Evolutionary conservation across 805 yeast species (phyloP), one percentile per base, ranked within the genome.

Genomic region (Saccharomycopsis vini): DNA sequence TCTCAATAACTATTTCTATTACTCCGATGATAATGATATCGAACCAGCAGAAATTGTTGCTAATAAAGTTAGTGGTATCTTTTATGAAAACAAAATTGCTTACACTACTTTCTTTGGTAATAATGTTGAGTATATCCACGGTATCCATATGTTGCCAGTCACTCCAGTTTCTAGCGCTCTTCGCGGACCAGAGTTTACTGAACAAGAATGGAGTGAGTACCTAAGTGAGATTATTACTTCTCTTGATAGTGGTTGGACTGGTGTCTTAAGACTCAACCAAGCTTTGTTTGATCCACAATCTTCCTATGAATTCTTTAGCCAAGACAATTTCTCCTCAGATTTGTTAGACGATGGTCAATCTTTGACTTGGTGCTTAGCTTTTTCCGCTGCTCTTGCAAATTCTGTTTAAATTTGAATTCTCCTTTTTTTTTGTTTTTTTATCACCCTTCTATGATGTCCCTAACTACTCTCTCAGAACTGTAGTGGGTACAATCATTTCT

Each of bases 321-420:
- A 74, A 31, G 52, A 65, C 3, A 63, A 63, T 41, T 88, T 85
- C 71, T 56, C 66, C 33, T 63, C 64, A n/a, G 52, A 57, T 3
- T 71, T 71, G 52, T 72, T 89, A 38, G 97, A 89, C 54, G 74
- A 75, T 47, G 97, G 97, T 3, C 90, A 87, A 69, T 78, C 90
- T 16, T 64, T 78, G 50, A 81, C 96, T 0, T 88, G 95, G 95
- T 80, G 89, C 13, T 66, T 88, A 51, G 78, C 95, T 0, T 84
- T 73, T 53, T 69, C 85, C 36, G 95, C 73, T 79, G 2, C 50
- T 33, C 22, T 49, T 7, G 52, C 51, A 5, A 48, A 48, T 29
- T 7, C 33, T 10, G n/a, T n/a, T n/a, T n/a, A n/a, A n/a, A n/a
- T n/a, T n/a, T n/a, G n/a, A n/a, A n/a, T n/a, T n/a, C n/a, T n/a